A percentile compares a stretch with the other conserved stretches of the same genome.
phyloP scores from a whole-genome alignment of 805 yeast species.

The Metschnikowia picachoensis region DNA sequence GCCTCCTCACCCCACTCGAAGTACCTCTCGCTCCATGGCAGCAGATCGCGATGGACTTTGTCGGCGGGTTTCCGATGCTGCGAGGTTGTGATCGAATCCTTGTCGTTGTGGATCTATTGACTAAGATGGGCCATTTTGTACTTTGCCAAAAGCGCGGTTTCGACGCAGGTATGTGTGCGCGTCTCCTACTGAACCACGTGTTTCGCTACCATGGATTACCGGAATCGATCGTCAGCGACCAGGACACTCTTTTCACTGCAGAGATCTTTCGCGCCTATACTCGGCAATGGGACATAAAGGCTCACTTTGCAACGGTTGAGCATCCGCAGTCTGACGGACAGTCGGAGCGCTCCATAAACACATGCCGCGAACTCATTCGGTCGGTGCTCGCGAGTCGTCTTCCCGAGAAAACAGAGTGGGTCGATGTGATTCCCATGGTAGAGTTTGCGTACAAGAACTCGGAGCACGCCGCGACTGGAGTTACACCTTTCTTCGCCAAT shows the following conservation, averaged over 20 bases:
- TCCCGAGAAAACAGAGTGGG: not conserved
- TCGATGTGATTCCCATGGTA: not conserved
- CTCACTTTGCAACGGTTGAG: not conserved
- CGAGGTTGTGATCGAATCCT: not conserved
- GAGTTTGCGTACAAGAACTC: slow-evolving; percentile 1
- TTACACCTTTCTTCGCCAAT: not conserved
- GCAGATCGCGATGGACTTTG: not conserved
- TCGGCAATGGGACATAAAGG: not conserved
- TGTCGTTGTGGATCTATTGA: not conserved
- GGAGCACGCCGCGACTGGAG: not conserved
- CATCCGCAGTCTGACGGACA: slow-evolving; percentile 4
- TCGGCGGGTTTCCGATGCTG: not conserved
- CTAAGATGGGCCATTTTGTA: not conserved
- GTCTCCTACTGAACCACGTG: not conserved
- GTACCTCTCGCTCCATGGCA: not conserved
- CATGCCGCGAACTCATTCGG: not conserved
- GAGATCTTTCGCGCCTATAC: not conserved
- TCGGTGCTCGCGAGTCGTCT: not conserved
- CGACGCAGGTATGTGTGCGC: not conserved
- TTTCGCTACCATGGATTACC: not conserved
- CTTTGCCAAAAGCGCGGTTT: not conserved
- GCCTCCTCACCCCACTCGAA: not conserved
- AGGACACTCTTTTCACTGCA: not conserved
- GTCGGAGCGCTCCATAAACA: not conserved
- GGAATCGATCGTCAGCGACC: not conserved